phyloP scores from a whole-genome alignment of 192 early-diverging fungal genomes.

The Paraglomus brasilianum region DNA sequence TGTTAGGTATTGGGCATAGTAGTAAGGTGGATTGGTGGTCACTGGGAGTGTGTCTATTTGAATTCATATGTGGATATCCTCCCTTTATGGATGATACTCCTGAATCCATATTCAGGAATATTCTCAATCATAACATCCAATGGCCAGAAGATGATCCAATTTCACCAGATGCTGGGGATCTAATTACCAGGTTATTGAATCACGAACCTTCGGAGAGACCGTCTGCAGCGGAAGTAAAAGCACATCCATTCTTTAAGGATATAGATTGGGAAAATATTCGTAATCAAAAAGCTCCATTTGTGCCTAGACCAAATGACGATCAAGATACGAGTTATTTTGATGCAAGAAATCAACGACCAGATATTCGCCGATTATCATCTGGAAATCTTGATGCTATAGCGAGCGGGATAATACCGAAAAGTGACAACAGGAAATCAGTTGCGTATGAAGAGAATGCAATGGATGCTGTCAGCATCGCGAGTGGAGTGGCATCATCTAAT shows the following conservation, averaged over 20 bases:
- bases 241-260: constrained; percentile 71
- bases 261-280: constrained; percentile 77
- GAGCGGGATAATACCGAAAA: background rate
- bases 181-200: constrained; percentile 73
- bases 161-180: constrained; percentile 61
- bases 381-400: constrained; percentile 53
- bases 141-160: constrained; percentile 63
- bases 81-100: constrained; percentile 87
- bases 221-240: constrained; percentile 63
- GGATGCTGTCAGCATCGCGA: background rate
- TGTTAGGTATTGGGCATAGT: constrained; percentile 82
- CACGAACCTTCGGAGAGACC: constrained; percentile 69
- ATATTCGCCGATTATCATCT: constrained; percentile 73
- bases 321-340: constrained; percentile 93
- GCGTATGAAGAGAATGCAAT: constrained; percentile 2
- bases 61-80: constrained; percentile 85
- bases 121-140: constrained; percentile 70
- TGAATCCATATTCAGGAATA: constrained; percentile 86
- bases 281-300: constrained; percentile 79
- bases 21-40: constrained; percentile 96
- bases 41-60: constrained; percentile 87
- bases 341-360: constrained; percentile 72
- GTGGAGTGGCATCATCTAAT: background rate
- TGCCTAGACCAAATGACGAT: constrained; percentile 77
- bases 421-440: constrained; percentile 22